Evolutionary conservation across 1,284 basidiomycete species (phyloP), one percentile per base, ranked within the genome.

Genomic region (Fomitopsis betulina): DNA sequence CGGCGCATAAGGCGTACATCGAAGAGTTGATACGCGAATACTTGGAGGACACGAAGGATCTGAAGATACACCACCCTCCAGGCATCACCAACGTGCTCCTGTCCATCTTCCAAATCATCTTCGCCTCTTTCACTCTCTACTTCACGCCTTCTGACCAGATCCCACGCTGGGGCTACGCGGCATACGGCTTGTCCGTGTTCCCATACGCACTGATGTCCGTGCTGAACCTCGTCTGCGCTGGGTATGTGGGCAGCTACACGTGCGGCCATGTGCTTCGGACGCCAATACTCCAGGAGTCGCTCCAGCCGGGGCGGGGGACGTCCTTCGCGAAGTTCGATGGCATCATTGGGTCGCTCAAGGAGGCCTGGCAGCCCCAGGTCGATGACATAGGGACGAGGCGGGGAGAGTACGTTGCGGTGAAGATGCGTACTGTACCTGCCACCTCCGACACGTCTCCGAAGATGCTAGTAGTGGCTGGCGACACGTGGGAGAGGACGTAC

Each of bases 151-250:
- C n/a, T 53, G 25, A 7, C 5, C 53, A 58, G 21, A 15, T 42
- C n/a, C 19, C 23, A 8, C 42, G 37, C 15, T 58, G 35, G 32
- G 57, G 57, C 2, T 58, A 58, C 33, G 52, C 57, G 15, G 3
- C 57, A 32, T 58, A 58, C 30, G 43, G 42, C 5, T 27, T 58
- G 13, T 47, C 57, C 25, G 57, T 54, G 4, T 25, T 58, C 35
- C 57, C 57, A 0, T 58, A 58, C 25, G 45, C 43, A 2, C 27
- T 58, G 21, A 58, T 58, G 57, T 54, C 53, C 17, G 13, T 42
- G n/a, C 37, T 51, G 17, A 58, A 58, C 27, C 10, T 54, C 10
- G 6, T 55, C 9, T 58, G 45, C 39, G 25, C 38, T 1, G 21
- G 35, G 7, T 21, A 30, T 17, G 57, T 58, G 2, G 57, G 53